Base-by-base conservation (phyloP, 2,329 filamentous ascomycete species). In the Talaromyces marneffei region DNA sequence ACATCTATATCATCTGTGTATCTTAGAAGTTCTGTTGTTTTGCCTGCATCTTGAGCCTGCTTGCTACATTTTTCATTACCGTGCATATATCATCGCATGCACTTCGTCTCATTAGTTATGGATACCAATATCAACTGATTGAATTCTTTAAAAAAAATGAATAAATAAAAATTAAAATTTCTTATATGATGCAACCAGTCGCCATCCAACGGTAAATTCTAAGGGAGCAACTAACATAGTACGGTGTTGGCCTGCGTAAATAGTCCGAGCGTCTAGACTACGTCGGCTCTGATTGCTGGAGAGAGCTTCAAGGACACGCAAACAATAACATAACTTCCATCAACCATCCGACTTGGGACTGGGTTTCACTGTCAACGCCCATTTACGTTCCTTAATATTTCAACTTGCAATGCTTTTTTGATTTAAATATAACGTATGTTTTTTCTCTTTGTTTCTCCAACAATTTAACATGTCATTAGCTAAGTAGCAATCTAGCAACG, bases 291-390 rank as follows among this genome's bases (percentile, higher is more conserved):
- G 12, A 55, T 55, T 55, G 52, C 52, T 55, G 33, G 52, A 27
- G 52, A 55, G 52, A 55, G 52, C 52, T 55, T 40, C 52, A 35
- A 57, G 55, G 55, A 57, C 55, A 57, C 55, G 55, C 55, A 57
- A 57, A 46, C 55, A 57, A 48, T 18, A 53, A 53, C 50, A 5
- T 35, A 33, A n/a, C 52, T 20, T 54, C n/a, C 27, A 25, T 20
- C 29, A 52, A 33, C 48, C 48, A 52, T 52, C n/a, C 29, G 48
- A 33, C 14, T 29, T 48, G 25, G 44, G 23, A 48, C 25, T 23
- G 48, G 27, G 27, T 52, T 33, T 33, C 29, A 52, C 18, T 40
- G 52, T 39, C 52, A 55, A 50, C 42, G 16, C 56, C 40, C 40
- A 35, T 33, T 46, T 39, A n/a, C 53, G 23, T 52, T 57, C 37